Evolutionary conservation across 2,329 filamentous ascomycete species (phyloP), one percentile per base, ranked within the genome.

Genomic region (Cladophialophora immunda): DNA sequence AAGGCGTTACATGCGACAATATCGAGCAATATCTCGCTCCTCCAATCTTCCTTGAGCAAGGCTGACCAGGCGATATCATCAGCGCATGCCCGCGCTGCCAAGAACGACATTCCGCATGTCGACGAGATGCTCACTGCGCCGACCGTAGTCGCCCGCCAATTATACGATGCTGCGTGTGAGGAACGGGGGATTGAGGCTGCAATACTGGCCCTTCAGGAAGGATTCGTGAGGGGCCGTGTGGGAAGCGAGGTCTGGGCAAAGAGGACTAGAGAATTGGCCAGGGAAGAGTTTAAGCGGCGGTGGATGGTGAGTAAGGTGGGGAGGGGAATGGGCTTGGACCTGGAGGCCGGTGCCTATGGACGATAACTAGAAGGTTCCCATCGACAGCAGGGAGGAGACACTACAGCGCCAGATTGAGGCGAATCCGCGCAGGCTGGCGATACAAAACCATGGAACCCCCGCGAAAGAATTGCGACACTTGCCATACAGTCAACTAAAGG

Each of bases 51-150:
- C 2, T 87, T 98, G 59, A 85, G 86, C 32, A 89, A 91, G 68
- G 94, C 94, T 2, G 94, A 97, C 76, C 82, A 81, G 5, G 89
- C 94, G 11, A 92, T 97, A 70, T 86, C 88, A 50, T 86, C 88
- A 59, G 92, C 92, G n/a, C 85, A 88, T 64, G 83, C 83, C 17
- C 88, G 92, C 57, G 71, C 71, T 22, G 59, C 85, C 85, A 47
- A 71, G 68, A 71, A 70, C 58, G 81, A 80, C 11, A 85, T 89
- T 0, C 93, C 94, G 0, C 87, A 90, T 56, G 90, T 98, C 57
- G 95, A 99, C 77, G 93, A 97, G 67, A 85, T 98, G 36, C 84
- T 99, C 2, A 92, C 97, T n/a, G 93, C 94, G 2, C 93, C 94
- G 0, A 97, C 93, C 0, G 90, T 97, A 1, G 95, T 97, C 4